phyloP scores from a whole-genome alignment of 2,329 filamentous ascomycete species.

The Trichoderma polysporum region DNA sequence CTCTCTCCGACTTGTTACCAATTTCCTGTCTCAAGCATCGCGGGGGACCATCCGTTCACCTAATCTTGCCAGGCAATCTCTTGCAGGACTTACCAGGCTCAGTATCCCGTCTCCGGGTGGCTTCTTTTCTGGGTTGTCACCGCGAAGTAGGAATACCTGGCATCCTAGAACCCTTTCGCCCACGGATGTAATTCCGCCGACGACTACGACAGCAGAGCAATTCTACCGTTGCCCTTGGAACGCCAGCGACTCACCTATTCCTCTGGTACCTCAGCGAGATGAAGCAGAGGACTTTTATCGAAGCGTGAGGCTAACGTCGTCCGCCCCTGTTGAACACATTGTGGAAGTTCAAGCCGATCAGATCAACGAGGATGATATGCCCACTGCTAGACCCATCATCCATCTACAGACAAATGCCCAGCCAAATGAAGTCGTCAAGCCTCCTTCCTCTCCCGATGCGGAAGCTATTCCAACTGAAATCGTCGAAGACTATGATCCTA shows the following conservation, averaged over 20 bases:
- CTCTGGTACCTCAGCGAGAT: slow-evolving; percentile 39
- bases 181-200: slow-evolving; percentile 62
- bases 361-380: slow-evolving; percentile 58
- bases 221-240: slow-evolving; percentile 88
- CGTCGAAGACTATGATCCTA: slow-evolving; percentile 69
- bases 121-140: slow-evolving; percentile 84
- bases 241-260: slow-evolving; percentile 38
- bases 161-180: slow-evolving; percentile 53
- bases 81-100: slow-evolving; percentile 73
- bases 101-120: slow-evolving; percentile 89
- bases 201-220: slow-evolving; percentile 85
- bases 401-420: slow-evolving; percentile 34
- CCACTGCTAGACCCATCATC: slow-evolving; percentile 59
- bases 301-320: slow-evolving; percentile 37
- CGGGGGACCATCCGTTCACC: slow-evolving; percentile 31
- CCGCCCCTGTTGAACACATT: slow-evolving; percentile 63
- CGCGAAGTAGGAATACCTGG: slow-evolving; percentile 79
- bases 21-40: slow-evolving; percentile 31
- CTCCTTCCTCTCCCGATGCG: slow-evolving; percentile 43
- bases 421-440: slow-evolving; percentile 33
- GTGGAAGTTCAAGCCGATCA: slow-evolving; percentile 55
- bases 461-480: slow-evolving; percentile 65
- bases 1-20: slow-evolving; percentile 50
- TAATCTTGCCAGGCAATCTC: slow-evolving; percentile 49
- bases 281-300: slow-evolving; percentile 42